Conservation (phyloP, 2,329 filamentous ascomycete genomes). For the Aspergillus nomiae region DNA sequence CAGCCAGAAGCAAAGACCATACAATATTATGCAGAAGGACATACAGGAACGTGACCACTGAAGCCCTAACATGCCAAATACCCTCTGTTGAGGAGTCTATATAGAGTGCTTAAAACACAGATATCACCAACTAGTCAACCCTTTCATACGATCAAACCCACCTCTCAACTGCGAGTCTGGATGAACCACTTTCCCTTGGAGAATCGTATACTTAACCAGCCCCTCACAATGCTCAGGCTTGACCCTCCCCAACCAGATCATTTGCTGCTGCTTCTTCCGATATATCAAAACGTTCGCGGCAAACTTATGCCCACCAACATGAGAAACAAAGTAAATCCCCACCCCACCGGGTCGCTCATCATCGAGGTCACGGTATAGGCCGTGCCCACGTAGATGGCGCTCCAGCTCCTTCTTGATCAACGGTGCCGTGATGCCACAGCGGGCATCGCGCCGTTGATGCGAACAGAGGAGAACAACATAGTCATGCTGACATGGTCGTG, state of each 20-base stretch:
- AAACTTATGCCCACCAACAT: slow-evolving; percentile 94
- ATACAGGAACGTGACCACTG: background rate
- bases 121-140: slow-evolving; percentile 65
- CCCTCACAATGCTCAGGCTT: slow-evolving; percentile 85
- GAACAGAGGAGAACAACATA: slow-evolving; percentile 87
- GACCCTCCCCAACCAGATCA: slow-evolving; percentile 84
- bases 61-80: background rate
- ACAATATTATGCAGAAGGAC: background rate
- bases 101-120: background rate
- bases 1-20: too few relatives aligned
- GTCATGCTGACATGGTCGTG: slow-evolving; percentile 72
- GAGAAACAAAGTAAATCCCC: slow-evolving; percentile 87
- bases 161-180: slow-evolving; percentile 78
- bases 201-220: slow-evolving; percentile 77
- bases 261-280: slow-evolving; percentile 53
- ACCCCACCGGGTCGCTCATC: slow-evolving; percentile 83
- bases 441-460: slow-evolving; percentile 82
- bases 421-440: slow-evolving; percentile 87
- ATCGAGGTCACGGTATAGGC: slow-evolving; percentile 76
- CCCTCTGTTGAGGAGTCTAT: too few relatives aligned
- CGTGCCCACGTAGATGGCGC: slow-evolving; percentile 76
- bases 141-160: slow-evolving; percentile 76
- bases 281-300: slow-evolving; percentile 90
- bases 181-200: slow-evolving; percentile 89
- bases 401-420: slow-evolving; percentile 79